Evolutionary conservation across 805 yeast species (phyloP), one percentile per base, ranked within the genome.

Genomic region (Starmera pachycereana): DNA sequence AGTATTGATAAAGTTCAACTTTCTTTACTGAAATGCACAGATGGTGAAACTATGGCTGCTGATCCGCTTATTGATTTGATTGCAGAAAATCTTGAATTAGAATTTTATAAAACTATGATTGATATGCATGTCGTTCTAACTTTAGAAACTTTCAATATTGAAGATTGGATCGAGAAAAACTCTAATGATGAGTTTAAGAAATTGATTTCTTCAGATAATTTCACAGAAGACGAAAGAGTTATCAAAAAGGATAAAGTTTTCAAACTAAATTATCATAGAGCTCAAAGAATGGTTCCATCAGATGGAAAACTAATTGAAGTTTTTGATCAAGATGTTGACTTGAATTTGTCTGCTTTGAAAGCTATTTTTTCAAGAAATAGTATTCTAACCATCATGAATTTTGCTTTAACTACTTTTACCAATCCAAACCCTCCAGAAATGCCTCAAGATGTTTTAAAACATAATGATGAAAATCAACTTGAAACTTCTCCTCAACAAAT

Each of bases 341-440:
- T 92, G 38, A 69, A 77, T 34, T 70, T 92, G 61, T 87, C 96
- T 0, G 86, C 94, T 12, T 73, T 92, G 40, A 76, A 76, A 45
- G 69, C 83, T 31, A 81, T 84, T 3, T 60, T 89, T 7, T 77
- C 94, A 0, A 76, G 97, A 37, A 82, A 76, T 52, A 82, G 95
- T 1, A 61, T 84, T 12, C 66, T 92, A 44, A 81, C 94, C 1
- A 63, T 92, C 12, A 61, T 90, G 46, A 90, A 88, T 56, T 92
- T 81, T 56, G 68, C 83, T 2, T 64, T 89, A 52, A 83, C 87
- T 35, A 92, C 97, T 0, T 92, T 92, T 56, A 82, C 96, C 0
- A 81, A 81, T 58, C 95, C 95, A 0, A 71, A 76, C 45, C 79
- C 82, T 1, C 74, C 74, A 6, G 77, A 75, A 34, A 63, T 77